Percentiles rank a stretch among this genome's conserved stretches.
Evolutionary conservation across 352 stramenopile genomes (phyloP).

Genomic region (Globisporangium uncinulatum): DNA sequence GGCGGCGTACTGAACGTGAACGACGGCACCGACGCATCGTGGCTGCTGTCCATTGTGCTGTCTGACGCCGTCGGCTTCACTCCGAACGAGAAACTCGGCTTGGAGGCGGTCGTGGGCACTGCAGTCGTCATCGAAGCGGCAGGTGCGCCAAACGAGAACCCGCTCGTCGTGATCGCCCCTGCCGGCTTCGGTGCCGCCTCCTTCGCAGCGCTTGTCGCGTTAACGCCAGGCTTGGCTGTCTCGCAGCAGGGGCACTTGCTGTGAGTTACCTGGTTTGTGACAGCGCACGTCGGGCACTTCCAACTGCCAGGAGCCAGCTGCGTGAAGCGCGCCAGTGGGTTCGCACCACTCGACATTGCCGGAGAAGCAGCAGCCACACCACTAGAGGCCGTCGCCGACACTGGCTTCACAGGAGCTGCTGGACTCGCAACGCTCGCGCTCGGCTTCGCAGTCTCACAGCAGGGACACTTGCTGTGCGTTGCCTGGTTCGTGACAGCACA

Average conservation of each 20-base stretch:
- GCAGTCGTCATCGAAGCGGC: conserved; percentile 7
- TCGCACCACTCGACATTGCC: conserved; percentile 10
- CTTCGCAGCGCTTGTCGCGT: conserved; percentile 1
- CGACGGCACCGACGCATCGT: conserved; percentile 18
- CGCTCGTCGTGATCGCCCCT: conserved; percentile 11
- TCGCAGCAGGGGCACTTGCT: conserved; percentile 81
- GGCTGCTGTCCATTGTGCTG: conserved; percentile 14
- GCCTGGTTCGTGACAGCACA: conserved; percentile 66
- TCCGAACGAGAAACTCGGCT: conserved; percentile 27
- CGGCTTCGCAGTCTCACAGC: conserved; percentile 64
- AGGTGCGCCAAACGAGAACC: conserved; percentile 26
- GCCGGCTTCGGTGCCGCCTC: not conserved
- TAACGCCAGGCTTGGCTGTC: conserved; percentile 33
- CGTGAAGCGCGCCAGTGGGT: conserved; percentile 43
- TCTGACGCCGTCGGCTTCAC: conserved; percentile 1
- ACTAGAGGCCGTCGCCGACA: not conserved
- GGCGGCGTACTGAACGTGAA: conserved; percentile 52
- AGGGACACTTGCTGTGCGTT: conserved; percentile 64
- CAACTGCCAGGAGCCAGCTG: conserved; percentile 63
- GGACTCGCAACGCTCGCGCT: not conserved
- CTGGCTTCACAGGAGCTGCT: conserved; percentile 6
- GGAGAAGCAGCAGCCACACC: conserved; percentile 3
- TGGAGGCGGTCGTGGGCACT: conserved; percentile 1
- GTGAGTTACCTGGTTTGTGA: conserved; percentile 50
- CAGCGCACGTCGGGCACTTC: conserved; percentile 76